phyloP scores from a whole-genome alignment of 2,329 filamentous ascomycete species.

The Epichloe bromicola region DNA sequence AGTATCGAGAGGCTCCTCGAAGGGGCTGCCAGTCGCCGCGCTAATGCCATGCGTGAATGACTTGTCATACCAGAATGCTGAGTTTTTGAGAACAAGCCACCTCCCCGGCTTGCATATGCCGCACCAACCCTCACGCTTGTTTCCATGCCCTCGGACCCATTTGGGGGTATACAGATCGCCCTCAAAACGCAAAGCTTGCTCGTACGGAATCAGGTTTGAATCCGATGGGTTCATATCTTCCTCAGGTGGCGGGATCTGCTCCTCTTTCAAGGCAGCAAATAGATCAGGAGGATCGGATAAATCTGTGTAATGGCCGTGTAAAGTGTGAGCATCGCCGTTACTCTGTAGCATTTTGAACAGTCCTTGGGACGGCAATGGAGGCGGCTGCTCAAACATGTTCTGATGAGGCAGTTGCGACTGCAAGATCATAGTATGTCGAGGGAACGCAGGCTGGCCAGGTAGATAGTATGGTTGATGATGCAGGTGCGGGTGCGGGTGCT shows the following conservation, averaged over 20 bases:
- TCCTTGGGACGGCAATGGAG: constrained; percentile 55
- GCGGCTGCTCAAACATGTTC: constrained; percentile 44
- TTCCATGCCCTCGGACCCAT: constrained; percentile 76
- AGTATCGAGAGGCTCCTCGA: constrained; percentile 64
- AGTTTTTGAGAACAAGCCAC: constrained; percentile 83
- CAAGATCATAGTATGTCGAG: constrained; percentile 46
- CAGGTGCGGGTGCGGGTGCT: constrained; percentile 12
- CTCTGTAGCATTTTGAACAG: constrained; percentile 63
- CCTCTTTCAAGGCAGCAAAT: constrained; percentile 61
- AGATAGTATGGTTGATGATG: constrained; percentile 39
- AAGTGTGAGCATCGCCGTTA: constrained; percentile 55
- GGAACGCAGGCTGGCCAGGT: constrained; percentile 36
- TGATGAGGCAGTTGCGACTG: constrained; percentile 33
- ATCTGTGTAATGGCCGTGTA: constrained; percentile 59
- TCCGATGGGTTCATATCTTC: constrained; percentile 73
- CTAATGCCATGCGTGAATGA: constrained; percentile 81
- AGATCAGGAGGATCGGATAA: constrained; percentile 65
- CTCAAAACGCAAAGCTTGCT: constrained; percentile 66
- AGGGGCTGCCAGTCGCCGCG: constrained; percentile 64
- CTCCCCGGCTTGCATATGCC: constrained; percentile 75
- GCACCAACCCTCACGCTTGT: constrained; percentile 83
- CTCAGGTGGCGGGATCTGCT: constrained; percentile 59
- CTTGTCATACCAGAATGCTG: constrained; percentile 88
- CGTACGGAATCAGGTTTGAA: constrained; percentile 61
- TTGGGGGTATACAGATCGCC: constrained; percentile 72